Evolutionary conservation across 1,284 basidiomycete genomes (phyloP), one percentile per base, ranked within the genome.

Genomic region (Fomitopsis schrenkii): DNA sequence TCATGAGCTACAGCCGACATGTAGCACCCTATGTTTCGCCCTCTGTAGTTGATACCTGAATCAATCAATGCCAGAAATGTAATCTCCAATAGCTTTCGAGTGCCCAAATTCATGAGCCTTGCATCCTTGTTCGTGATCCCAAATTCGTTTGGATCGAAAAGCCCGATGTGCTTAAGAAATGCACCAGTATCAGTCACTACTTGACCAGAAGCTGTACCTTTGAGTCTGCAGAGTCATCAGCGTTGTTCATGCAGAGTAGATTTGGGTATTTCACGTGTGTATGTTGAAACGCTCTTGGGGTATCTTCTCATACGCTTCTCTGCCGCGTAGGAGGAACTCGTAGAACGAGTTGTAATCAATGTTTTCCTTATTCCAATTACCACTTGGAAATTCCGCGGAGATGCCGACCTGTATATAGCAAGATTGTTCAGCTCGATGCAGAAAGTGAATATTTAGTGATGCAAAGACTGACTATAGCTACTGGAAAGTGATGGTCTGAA

Each of bases 131-230:
- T 61, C 10, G 75, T 70, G 36, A 80, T 71, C 0, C 77, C 78
- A 48, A 80, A 79, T 58, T 79, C 76, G 14, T 77, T 53, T 59
- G 74, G 63, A 65, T 80, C 78, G 62, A 80, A 79, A 7, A 64
- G 58, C 22, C 70, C 59, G 15, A 74, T 65, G 48, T 77, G 66
- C 60, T 79, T 79, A 28, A 80, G 64, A 58, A 80, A 80, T 1
- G 75, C 63, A 4, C 77, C 78, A 6, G 61, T 63, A 28, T 74
- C 66, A 12, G 74, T 64, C 42, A 67, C 46, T 56, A 76, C 60
- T 54, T 72, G 69, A 8, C 70, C 73, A 2, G 66, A 38, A 19
- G 63, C 67, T 14, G 59, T 61, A 6, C 72, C 74, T 14, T 66
- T 62, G 62, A 72, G 67, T 26, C 73, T 74, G 8, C 19, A 28